Evolutionary conservation across 176 grass and related monocot genomes (phyloP).

Genomic region (Oropetium thomaeum): DNA sequence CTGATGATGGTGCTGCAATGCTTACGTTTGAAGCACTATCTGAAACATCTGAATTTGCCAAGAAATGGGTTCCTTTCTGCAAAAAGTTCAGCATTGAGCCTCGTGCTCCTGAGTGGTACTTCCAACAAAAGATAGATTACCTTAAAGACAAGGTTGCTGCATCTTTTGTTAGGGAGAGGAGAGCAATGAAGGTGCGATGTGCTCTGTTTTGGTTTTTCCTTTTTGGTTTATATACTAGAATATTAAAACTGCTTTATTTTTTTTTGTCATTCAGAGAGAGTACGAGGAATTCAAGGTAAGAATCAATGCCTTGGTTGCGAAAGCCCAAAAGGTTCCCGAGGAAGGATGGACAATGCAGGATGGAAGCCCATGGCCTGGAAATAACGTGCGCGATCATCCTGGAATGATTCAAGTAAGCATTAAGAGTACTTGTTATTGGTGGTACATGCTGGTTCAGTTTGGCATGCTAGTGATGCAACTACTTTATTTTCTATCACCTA

Average conservation of each 20-base stretch:
- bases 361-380: conserved; percentile 93
- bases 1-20: conserved; percentile 98
- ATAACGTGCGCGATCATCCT: conserved; percentile 89
- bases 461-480: not conserved
- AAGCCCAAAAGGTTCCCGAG: conserved; percentile 88
- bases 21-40: conserved; percentile 88
- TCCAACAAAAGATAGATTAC: conserved; percentile 97
- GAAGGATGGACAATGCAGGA: conserved; percentile 99
- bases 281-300: conserved; percentile 94
- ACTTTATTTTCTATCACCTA: not conserved
- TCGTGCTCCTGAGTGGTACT: conserved; percentile 84
- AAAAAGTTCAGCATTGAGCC: conserved; percentile 86
- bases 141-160: conserved; percentile 78
- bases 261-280: conserved; percentile 62
- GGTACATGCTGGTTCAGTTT: not conserved
- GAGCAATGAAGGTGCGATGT: conserved; percentile 79
- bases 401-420: conserved; percentile 89
- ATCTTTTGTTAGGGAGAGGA: conserved; percentile 81
- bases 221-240: conserved; percentile 5
- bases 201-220: conserved; percentile 9
- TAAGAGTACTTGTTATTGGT: not conserved
- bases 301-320: conserved; percentile 88
- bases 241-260: conserved; percentile 8
- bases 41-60: conserved; percentile 97
- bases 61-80: conserved; percentile 93